A percentile compares a stretch with the other conserved stretches of the same genome.
Evolutionary conservation across 345 rosid species (phyloP).

Genomic region (Eucalyptus lansdowneana): DNA sequence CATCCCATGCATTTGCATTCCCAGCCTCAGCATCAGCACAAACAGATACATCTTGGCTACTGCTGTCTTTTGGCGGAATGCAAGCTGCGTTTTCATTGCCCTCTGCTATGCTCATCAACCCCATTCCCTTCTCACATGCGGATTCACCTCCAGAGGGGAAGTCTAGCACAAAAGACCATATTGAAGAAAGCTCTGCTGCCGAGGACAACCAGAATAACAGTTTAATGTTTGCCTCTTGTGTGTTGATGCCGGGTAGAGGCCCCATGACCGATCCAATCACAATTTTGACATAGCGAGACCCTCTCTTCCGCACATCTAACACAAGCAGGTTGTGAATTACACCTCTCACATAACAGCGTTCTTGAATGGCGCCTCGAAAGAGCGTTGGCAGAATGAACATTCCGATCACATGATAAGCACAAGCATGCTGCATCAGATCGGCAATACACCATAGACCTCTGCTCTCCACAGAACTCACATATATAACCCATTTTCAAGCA

Average conservation of each 20-base stretch:
- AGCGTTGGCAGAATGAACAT: constrained; percentile 92
- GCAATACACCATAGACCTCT: constrained; percentile 88
- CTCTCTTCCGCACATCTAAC: constrained; percentile 79
- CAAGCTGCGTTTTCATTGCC: constrained; percentile 4
- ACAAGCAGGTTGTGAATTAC: constrained; percentile 72
- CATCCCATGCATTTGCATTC: constrained; percentile 21
- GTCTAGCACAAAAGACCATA: constrained; percentile 75
- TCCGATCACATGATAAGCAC: constrained; percentile 90
- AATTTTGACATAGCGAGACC: constrained; percentile 88
- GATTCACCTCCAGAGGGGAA: constrained; percentile 36
- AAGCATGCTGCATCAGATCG: constrained; percentile 91
- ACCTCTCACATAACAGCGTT: constrained; percentile 79
- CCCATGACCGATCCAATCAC: constrained; percentile 82
- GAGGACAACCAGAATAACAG: constrained; percentile 91
- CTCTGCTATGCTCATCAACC: constrained; percentile 79
- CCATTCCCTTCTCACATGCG: constrained; percentile 65
- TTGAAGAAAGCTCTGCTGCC: constrained; percentile 70
- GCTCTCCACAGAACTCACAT: constrained; percentile 93
- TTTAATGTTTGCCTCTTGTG: constrained; percentile 73
- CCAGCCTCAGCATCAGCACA: constrained; percentile 15
- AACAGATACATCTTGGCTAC: not conserved
- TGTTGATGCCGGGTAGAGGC: constrained; percentile 29
- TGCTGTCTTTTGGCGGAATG: constrained; percentile 13
- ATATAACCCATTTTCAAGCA: constrained; percentile 56
- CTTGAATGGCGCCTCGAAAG: constrained; percentile 86